Percentiles rank a stretch among this genome's conserved stretches.
Conservation (phyloP, 495 filamentous ascomycete species). For the Aspergillus cristatus region DNA sequence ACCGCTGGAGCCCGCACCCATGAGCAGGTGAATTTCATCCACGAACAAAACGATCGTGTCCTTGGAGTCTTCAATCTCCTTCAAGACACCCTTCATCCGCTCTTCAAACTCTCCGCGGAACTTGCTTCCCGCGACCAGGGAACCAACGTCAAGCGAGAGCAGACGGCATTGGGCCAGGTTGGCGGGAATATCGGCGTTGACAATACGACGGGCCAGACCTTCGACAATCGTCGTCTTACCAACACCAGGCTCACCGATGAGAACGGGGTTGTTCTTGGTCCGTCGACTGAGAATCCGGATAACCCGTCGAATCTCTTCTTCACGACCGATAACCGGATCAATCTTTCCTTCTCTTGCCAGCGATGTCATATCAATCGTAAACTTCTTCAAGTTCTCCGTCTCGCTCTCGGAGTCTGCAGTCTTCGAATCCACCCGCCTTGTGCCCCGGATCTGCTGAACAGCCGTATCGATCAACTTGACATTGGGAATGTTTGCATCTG, state of each 20-base stretch:
- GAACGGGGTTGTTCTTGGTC: constrained; percentile 97
- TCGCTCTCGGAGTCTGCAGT: constrained; percentile 86
- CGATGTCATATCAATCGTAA: constrained; percentile 94
- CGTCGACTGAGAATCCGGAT: constrained; percentile 86
- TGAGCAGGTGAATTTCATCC: constrained; percentile 95
- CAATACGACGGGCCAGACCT: constrained; percentile 89
- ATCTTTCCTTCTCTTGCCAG: constrained; percentile 95
- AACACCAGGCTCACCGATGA: constrained; percentile 94
- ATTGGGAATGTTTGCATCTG: constrained; percentile 87
- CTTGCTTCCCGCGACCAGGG: constrained; percentile 92
- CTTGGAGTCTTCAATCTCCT: constrained; percentile 93
- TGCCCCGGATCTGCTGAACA: constrained; percentile 82
- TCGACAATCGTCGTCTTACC: constrained; percentile 98
- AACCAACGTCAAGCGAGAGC: constrained; percentile 88
- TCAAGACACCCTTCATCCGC: constrained; percentile 96
- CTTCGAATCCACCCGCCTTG: constrained; percentile 84
- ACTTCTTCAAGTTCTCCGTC: constrained; percentile 91
- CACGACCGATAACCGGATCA: constrained; percentile 93
- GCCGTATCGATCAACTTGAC: constrained; percentile 81
- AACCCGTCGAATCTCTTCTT: constrained; percentile 92
- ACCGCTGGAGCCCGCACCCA: constrained; percentile 88
- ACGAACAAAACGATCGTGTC: constrained; percentile 97
- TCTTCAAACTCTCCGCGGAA: constrained; percentile 98
- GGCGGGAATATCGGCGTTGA: constrained; percentile 91
- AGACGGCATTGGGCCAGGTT: constrained; percentile 91